Percentiles rank a stretch among this genome's conserved stretches.
Conservation (phyloP, 768 basidiomycete species). For the Calvatia gigantea region DNA sequence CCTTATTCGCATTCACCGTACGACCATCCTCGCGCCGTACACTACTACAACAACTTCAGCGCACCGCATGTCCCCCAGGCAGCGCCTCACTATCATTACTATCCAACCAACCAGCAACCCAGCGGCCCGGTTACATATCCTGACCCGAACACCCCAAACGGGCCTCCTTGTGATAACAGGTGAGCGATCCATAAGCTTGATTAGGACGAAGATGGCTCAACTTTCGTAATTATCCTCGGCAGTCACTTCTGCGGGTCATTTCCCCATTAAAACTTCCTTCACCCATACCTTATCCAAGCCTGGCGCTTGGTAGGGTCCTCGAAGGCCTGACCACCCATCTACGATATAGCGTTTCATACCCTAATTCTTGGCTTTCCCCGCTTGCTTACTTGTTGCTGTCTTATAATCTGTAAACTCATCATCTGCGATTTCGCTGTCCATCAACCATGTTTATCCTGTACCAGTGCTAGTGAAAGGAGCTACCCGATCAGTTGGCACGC, state of each 20-base stretch:
- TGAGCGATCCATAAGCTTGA: not conserved
- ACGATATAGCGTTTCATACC: not conserved
- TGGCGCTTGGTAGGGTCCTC: not conserved
- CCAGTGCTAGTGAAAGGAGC: no score
- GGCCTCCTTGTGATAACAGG: not conserved
- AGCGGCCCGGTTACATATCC: constrained; percentile 1
- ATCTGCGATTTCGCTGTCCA: not conserved
- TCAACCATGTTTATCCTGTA: not conserved
- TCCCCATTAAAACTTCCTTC: not conserved
- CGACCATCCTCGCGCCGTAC: not conserved
- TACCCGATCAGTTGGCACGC: not conserved
- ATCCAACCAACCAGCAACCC: constrained; percentile 2
- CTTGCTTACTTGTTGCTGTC: not conserved
- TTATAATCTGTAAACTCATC: not conserved
- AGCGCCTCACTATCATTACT: not conserved
- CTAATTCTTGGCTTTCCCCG: not conserved
- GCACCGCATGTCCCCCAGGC: not conserved
- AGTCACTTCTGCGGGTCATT: not conserved
- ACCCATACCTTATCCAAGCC: not conserved
- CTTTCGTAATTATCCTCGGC: not conserved
- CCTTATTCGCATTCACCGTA: not conserved
- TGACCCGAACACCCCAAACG: not conserved
- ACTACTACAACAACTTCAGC: not conserved
- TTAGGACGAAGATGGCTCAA: not conserved
- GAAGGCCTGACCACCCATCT: not conserved